Evolutionary conservation across 306 rosid species (phyloP).

Genomic region (Vachellia pachyceras): DNA sequence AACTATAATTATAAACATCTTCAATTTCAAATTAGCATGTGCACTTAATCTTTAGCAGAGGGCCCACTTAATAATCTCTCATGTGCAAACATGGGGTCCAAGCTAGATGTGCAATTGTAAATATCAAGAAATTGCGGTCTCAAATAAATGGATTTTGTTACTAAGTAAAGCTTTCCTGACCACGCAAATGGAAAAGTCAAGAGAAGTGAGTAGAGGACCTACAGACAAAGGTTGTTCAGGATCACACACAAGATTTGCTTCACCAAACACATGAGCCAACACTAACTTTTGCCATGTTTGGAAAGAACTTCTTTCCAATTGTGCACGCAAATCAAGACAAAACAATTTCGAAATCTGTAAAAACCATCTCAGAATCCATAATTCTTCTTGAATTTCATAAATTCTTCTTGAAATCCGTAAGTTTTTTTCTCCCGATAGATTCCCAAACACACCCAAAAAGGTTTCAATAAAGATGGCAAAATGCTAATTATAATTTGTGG

Average conservation of each 20-base stretch:
- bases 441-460: too few relatives aligned
- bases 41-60: not conserved
- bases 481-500: not conserved
- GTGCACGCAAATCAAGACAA: too few relatives aligned
- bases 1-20: not conserved
- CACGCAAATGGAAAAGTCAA: constrained; percentile 5
- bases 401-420: too few relatives aligned
- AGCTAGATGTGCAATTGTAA: constrained; percentile 5
- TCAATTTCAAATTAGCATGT: not conserved
- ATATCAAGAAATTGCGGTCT: constrained; percentile 13
- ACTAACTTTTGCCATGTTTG: not conserved
- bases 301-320: too few relatives aligned
- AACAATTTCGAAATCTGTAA: too few relatives aligned
- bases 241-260: not conserved
- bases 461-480: not conserved
- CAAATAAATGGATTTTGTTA: not conserved
- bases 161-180: not conserved
- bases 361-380: too few relatives aligned
- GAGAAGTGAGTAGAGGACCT: not conserved
- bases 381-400: too few relatives aligned
- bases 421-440: too few relatives aligned
- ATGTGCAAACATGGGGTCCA: constrained; percentile 6
- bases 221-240: not conserved
- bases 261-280: not conserved
- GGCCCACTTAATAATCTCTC: not conserved